Evolutionary conservation across 140 eudicot species (phyloP), one percentile per base, ranked within the genome.

Genomic region (Oenanthe javanica): DNA sequence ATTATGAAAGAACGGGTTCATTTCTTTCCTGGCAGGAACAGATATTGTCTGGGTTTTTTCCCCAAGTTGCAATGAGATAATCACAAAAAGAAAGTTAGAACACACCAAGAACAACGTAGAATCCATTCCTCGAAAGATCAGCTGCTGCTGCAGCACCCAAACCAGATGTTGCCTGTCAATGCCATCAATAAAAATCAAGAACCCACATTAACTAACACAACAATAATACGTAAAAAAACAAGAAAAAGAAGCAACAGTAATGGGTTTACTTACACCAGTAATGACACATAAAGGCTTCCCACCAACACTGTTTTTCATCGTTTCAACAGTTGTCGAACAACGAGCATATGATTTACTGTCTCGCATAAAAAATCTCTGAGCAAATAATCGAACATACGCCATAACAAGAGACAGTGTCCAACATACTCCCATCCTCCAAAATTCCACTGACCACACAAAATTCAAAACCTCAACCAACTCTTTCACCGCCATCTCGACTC

Each of bases 91-190:
- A 6, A 50, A 21, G 12, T 52, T 76, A 57, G 77, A 83, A 46
- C 38, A 77, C 81, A 95, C 99, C 97, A 76, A 95, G 91, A 84
- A 92, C 90, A 71, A 92, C 92, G 77, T n/a, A 87, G 84, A 85
- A 95, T 78, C 97, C 99, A 86, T 95, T 85, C 82, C 69, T 86
- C 51, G 97, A 84, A 72, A 95, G 93, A 59, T 88, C 91, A 82
- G 83, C 54, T 75, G 96, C 93, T 51, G 92, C 91, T 79, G 93
- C 97, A 79, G 97, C 97, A 84, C 99, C 99, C 84, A 95, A 85
- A 42, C 99, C 99, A 72, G 99, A 92, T 15, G 97, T 86, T 49
- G 97, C 97, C 99, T 95, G 87, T 79, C 84, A 78, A 75, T 70
- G 76, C 50, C 64, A 70, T 55, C 45, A 67, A 27, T 43, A 46